These are phyloP conservation scores for Amanita thiersii DNA, from an alignment of 768 basidiomycete genomes.

Conservation along the genomic window DNA sequence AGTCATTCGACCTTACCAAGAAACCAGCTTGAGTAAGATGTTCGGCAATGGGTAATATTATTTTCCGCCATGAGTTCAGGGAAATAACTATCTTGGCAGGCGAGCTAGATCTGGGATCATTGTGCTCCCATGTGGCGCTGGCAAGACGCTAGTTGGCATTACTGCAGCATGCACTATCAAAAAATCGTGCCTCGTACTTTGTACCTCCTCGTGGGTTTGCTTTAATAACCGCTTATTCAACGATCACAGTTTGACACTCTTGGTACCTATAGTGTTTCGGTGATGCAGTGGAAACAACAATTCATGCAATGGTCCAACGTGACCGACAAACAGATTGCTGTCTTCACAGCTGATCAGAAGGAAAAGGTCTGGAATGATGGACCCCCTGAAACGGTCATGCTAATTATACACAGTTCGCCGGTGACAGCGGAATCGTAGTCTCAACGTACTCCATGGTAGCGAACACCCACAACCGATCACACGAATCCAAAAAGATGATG, in stretches of 20 bases:
- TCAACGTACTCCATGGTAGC: conserved; percentile 99
- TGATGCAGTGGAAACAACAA: conserved; percentile 99
- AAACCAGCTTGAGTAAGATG: conserved; percentile 98
- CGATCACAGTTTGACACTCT: conserved; percentile 8
- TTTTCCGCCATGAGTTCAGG: neutral
- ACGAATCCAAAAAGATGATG: conserved; percentile 99
- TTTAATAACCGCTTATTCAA: neutral
- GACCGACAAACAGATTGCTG: conserved; percentile 91
- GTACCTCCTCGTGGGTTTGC: conserved; percentile 86
- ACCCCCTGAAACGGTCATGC: conserved; percentile 7
- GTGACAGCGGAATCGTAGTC: conserved; percentile 95
- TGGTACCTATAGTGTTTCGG: conserved; percentile 56
- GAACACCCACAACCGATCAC: conserved; percentile 96
- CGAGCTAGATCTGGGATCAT: conserved; percentile 98
- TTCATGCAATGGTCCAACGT: conserved; percentile 99
- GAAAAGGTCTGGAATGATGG: conserved; percentile 60
- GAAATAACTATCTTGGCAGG: conserved; percentile 30
- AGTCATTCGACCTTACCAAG: conserved; percentile 96
- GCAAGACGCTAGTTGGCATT: conserved; percentile 98
- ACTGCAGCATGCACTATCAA: conserved; percentile 99
- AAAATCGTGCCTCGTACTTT: conserved; percentile 95
- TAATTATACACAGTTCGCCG: conserved; percentile 63
- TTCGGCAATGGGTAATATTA: conserved; percentile 87
- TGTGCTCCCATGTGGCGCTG: conserved; percentile 95
- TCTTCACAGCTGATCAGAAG: conserved; percentile 97